Evolutionary conservation across 2,329 filamentous ascomycete genomes (phyloP).

Genomic region (Chrysosporium queenslandicum): DNA sequence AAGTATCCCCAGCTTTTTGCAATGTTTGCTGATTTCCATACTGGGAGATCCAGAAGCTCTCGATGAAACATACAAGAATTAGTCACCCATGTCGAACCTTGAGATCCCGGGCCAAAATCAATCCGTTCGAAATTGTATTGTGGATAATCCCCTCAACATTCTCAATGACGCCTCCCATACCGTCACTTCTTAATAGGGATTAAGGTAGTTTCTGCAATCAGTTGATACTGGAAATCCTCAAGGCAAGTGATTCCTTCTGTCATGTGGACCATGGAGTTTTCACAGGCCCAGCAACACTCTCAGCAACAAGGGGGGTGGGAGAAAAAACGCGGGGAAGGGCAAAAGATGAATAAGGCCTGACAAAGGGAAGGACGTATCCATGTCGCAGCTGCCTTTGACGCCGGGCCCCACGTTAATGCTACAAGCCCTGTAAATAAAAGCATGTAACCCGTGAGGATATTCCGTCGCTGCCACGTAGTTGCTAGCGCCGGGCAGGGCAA

Average conservation of each 20-base stretch:
- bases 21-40: too few relatives aligned
- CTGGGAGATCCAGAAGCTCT: too few relatives aligned
- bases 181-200: too few relatives aligned
- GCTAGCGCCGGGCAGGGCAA: not conserved
- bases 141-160: too few relatives aligned
- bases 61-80: too few relatives aligned
- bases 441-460: not conserved
- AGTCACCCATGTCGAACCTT: too few relatives aligned
- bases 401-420: not conserved
- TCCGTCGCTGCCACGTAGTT: not conserved
- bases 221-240: not conserved
- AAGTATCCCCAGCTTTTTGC: too few relatives aligned
- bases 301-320: too few relatives aligned
- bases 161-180: too few relatives aligned
- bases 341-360: not conserved
- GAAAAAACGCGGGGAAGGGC: not conserved
- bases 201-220: not conserved
- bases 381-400: not conserved
- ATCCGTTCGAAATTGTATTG: too few relatives aligned
- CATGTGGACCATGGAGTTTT: not conserved
- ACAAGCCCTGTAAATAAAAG: not conserved
- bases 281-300: not conserved
- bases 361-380: not conserved
- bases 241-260: not conserved
- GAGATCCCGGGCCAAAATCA: too few relatives aligned